A percentile compares a stretch with the other conserved stretches of the same genome.
Evolutionary conservation across 2,329 filamentous ascomycete species (phyloP).

Genomic region (Akanthomyces dipterigenus): DNA sequence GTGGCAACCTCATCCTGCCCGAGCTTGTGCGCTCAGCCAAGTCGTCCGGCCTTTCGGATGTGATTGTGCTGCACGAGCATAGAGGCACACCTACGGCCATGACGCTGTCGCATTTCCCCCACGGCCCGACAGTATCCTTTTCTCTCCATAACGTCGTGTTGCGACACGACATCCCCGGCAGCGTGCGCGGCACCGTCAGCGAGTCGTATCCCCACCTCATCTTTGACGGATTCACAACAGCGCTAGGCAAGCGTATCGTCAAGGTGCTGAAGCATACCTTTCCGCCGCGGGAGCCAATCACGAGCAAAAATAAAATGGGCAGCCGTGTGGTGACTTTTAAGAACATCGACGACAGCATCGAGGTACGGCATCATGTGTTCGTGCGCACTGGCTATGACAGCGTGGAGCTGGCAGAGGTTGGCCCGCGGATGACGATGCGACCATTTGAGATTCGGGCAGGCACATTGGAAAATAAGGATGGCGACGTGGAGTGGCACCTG

Average conservation of each 20-base stretch:
- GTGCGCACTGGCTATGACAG: constrained; percentile 86
- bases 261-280: constrained; percentile 93
- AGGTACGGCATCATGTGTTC: constrained; percentile 78
- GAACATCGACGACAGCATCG: constrained; percentile 88
- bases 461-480: constrained; percentile 88
- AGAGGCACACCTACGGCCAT: constrained; percentile 86
- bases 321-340: constrained; percentile 89
- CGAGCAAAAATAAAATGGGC: constrained; percentile 67
- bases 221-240: constrained; percentile 86
- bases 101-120: constrained; percentile 79
- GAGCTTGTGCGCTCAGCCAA: constrained; percentile 80
- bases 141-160: constrained; percentile 89
- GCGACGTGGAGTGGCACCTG: constrained; percentile 93
- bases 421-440: constrained; percentile 95
- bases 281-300: constrained; percentile 74
- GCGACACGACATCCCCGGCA: constrained; percentile 85
- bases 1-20: constrained; percentile 81
- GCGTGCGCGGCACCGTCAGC: constrained; percentile 77
- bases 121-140: constrained; percentile 75
- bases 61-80: constrained; percentile 86
- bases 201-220: constrained; percentile 93
- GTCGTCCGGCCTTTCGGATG: constrained; percentile 71
- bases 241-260: constrained; percentile 72
- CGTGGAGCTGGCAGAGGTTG: constrained; percentile 83
- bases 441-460: constrained; percentile 89